Percentiles rank a stretch among this genome's conserved stretches.
Conservation (phyloP, 2,329 filamentous ascomycete species). For the Aureobasidium sp. region DNA sequence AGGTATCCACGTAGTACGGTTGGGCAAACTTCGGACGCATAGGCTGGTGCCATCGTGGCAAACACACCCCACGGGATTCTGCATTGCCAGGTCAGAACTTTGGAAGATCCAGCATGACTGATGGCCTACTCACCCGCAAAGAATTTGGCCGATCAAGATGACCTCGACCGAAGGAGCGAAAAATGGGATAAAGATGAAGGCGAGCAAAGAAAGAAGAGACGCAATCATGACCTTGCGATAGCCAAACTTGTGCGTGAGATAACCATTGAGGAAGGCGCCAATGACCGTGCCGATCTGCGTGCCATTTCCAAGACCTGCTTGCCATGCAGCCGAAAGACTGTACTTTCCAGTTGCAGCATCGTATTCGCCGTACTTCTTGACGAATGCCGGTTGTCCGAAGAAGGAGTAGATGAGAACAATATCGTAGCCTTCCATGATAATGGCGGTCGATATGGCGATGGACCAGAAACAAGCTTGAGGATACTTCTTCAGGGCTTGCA, state of each 20-base stretch:
- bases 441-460: slow-evolving; percentile 52
- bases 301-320: slow-evolving; percentile 27
- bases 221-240: slow-evolving; percentile 8
- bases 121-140: slow-evolving; percentile 41
- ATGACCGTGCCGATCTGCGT: slow-evolving; percentile 1
- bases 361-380: slow-evolving; percentile 48
- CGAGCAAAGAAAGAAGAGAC: slow-evolving; percentile 17
- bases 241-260: slow-evolving; percentile 6
- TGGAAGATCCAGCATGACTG: background rate
- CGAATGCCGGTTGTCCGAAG: slow-evolving; percentile 54
- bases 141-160: slow-evolving; percentile 56
- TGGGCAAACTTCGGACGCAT: slow-evolving; percentile 60
- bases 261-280: slow-evolving; percentile 10
- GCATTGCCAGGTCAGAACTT: background rate
- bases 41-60: slow-evolving; percentile 52
- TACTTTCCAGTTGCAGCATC: slow-evolving; percentile 35
- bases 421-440: slow-evolving; percentile 58
- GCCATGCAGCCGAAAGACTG: slow-evolving; percentile 34
- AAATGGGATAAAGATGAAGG: slow-evolving; percentile 48
- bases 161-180: background rate
- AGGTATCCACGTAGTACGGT: slow-evolving; percentile 51
- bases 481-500: slow-evolving; percentile 32
- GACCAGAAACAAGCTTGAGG: slow-evolving; percentile 48
- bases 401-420: slow-evolving; percentile 58
- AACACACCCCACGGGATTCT: slow-evolving; percentile 53